Conservation (phyloP, 2,329 filamentous ascomycete genomes). For the Clarireedia monteithiana region DNA sequence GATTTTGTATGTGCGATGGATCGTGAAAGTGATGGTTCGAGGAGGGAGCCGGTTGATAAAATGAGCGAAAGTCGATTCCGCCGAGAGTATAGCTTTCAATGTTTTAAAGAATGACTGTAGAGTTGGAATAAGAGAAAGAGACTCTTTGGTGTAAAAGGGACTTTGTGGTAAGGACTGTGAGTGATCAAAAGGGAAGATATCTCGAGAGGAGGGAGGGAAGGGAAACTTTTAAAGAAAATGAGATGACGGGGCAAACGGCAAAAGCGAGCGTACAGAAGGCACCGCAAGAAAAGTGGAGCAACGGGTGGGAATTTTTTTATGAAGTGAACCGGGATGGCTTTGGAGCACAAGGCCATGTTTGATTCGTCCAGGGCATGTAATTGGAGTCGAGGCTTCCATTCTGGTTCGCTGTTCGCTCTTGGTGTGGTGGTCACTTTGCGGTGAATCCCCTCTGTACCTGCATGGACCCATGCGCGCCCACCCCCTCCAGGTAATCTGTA, state of each 20-base stretch:
- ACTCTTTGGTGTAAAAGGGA: constrained; percentile 5
- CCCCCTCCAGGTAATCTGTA: not conserved
- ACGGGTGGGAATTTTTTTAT: not conserved
- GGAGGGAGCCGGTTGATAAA: constrained; percentile 8
- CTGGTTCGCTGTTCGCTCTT: not conserved
- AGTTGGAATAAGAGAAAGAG: constrained; percentile 22
- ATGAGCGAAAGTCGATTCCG: constrained; percentile 30
- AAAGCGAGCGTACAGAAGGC: not conserved
- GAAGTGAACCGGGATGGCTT: not conserved
- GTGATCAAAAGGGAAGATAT: constrained; percentile 6
- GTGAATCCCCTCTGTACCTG: constrained; percentile 8
- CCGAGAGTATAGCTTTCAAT: constrained; percentile 18
- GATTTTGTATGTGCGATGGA: not conserved
- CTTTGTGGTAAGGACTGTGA: constrained; percentile 11
- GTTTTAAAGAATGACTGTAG: constrained; percentile 28
- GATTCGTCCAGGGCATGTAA: too few species aligned
- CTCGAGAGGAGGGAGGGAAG: not conserved
- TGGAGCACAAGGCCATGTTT: not conserved
- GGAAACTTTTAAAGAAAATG: constrained; percentile 2
- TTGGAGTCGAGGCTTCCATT: not conserved
- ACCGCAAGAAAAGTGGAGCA: not conserved
- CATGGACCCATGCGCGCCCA: constrained; percentile 3
- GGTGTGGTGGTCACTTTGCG: not conserved
- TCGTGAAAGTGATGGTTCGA: not conserved
- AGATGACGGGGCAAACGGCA: not conserved